Evolutionary conservation across 2,329 filamentous ascomycete genomes (phyloP), one percentile per base, ranked within the genome.

Genomic region (Coniella lustricola): DNA sequence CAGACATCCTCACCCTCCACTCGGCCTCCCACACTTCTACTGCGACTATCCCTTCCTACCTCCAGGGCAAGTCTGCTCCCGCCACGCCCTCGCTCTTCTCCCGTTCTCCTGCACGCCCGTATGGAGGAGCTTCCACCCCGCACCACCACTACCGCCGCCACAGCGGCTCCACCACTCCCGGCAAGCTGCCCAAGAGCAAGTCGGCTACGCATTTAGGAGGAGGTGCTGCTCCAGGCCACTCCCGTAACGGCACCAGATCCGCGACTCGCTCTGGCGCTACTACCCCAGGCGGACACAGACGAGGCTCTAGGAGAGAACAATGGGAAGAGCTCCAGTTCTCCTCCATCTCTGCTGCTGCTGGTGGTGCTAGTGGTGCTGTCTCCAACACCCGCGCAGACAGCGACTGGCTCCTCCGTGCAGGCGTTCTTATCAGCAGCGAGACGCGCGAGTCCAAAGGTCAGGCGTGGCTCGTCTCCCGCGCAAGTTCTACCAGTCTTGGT

Each of bases 401-500:
- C 49, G 81, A 84, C 64, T 86, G 82, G 82, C 66, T 86, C 39
- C 68, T 83, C 20, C 74, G 81, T 25, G 75, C 81, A 1, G 82
- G 81, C 40, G 79, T 79, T 7, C 60, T 82, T 40, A 76, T 86
- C 56, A 76, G 76, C 49, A 75, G 73, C 44, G 79, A 82, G 60
- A 71, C 81, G 16, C 71, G 82, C 49, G 82, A 86, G 60, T 81
- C 71, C 58, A 85, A 85, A 64, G 83, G 83, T 13, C 82, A 86
- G 63, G 68, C 76, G 13, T 87, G 83, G 83, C 73, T 87, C 17
- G 69, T 78, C n/a, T 79, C 80, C 20, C 73, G 80, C 40, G 78
- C 76, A 47, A 83, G 79, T 60, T 83, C 81, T 2, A 85, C 80
- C 8, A 82, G 76, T 58, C 69, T 85, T 16, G 66, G 73, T 1